phyloP scores from a whole-genome alignment of 768 basidiomycete genomes.

The Tephrocybe sp. region DNA sequence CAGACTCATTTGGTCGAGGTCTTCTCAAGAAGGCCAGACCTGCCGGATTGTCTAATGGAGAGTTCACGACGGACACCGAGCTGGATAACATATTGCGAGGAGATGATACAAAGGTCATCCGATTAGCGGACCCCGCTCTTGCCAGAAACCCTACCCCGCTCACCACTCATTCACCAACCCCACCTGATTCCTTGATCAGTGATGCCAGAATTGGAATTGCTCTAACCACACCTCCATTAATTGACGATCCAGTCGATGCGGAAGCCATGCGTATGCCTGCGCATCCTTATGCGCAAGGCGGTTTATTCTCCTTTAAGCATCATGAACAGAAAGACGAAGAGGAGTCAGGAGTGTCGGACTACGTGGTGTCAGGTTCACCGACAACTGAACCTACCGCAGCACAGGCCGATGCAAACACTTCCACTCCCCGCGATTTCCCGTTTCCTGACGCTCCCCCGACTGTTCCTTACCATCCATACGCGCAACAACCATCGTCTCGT shows the following conservation, averaged over 20 bases:
- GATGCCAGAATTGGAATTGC: slow-evolving; percentile 33
- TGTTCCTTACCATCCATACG: slow-evolving; percentile 43
- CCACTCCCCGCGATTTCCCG: slow-evolving; percentile 20
- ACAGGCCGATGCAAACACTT: neutral
- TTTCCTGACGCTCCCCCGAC: slow-evolving; percentile 36
- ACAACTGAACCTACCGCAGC: neutral
- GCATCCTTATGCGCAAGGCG: slow-evolving; percentile 52
- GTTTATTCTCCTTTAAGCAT: slow-evolving; percentile 28
- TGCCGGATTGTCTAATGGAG: slow-evolving; percentile 20
- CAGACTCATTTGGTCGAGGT: slow-evolving; percentile 42
- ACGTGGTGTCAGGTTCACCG: slow-evolving; percentile 32
- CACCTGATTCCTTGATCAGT: slow-evolving; percentile 26
- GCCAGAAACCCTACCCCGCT: slow-evolving; percentile 11
- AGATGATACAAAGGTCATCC: slow-evolving; percentile 40
- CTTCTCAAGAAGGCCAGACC: slow-evolving; percentile 40
- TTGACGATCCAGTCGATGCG: slow-evolving; percentile 20
- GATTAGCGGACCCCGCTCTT: slow-evolving; percentile 40
- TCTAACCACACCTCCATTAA: slow-evolving; percentile 32
- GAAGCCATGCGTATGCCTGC: slow-evolving; percentile 34
- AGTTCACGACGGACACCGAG: slow-evolving; percentile 17
- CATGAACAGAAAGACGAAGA: slow-evolving; percentile 13
- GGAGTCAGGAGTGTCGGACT: slow-evolving; percentile 18
- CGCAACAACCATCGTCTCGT: slow-evolving; percentile 26
- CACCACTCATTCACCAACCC: slow-evolving; percentile 17
- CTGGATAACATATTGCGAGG: slow-evolving; percentile 39